Conservation (phyloP, 2,329 filamentous ascomycete genomes). For the Aspergillus pseudoglaucus region DNA sequence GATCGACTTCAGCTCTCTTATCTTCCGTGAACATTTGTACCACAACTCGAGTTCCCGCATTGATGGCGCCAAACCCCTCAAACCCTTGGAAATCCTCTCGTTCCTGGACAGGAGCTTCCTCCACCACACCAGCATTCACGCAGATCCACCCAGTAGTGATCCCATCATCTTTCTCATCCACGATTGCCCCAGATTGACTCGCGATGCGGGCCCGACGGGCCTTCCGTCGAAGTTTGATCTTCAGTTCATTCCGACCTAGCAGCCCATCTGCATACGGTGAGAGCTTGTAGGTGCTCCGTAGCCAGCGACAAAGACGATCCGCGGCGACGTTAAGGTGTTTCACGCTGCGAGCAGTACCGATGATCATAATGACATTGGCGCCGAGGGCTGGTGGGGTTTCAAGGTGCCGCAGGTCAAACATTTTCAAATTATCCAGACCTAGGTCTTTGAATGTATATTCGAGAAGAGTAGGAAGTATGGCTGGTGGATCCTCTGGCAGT, state of each 20-base stretch:
- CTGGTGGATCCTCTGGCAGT: slow-evolving; percentile 63
- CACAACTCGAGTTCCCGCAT: slow-evolving; percentile 55
- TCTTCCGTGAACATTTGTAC: slow-evolving; percentile 67
- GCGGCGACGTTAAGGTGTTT: slow-evolving; percentile 89
- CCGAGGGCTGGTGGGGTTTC: slow-evolving; percentile 85
- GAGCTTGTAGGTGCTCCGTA: slow-evolving; percentile 66
- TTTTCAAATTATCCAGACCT: slow-evolving; percentile 71
- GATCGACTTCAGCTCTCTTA: slow-evolving; percentile 59
- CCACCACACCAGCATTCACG: slow-evolving; percentile 72
- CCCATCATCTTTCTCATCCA: slow-evolving; percentile 65
- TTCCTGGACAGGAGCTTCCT: slow-evolving; percentile 39
- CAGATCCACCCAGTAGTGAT: slow-evolving; percentile 95
- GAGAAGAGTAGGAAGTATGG: slow-evolving; percentile 64
- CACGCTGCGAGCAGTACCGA: slow-evolving; percentile 85
- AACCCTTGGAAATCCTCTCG: slow-evolving; percentile 36
- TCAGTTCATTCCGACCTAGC: slow-evolving; percentile 83
- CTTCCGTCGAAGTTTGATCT: slow-evolving; percentile 74
- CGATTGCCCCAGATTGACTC: slow-evolving; percentile 58
- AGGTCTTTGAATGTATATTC: slow-evolving; percentile 76
- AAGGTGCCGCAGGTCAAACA: slow-evolving; percentile 76
- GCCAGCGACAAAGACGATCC: slow-evolving; percentile 81
- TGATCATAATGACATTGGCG: slow-evolving; percentile 82
- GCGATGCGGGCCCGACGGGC: slow-evolving; percentile 75
- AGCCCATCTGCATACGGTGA: slow-evolving; percentile 77
- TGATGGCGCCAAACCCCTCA: slow-evolving; percentile 67